A percentile compares a stretch with the other conserved stretches of the same genome.
phyloP scores from a whole-genome alignment of 1,284 basidiomycete species.

The Neolentinus lepideus region DNA sequence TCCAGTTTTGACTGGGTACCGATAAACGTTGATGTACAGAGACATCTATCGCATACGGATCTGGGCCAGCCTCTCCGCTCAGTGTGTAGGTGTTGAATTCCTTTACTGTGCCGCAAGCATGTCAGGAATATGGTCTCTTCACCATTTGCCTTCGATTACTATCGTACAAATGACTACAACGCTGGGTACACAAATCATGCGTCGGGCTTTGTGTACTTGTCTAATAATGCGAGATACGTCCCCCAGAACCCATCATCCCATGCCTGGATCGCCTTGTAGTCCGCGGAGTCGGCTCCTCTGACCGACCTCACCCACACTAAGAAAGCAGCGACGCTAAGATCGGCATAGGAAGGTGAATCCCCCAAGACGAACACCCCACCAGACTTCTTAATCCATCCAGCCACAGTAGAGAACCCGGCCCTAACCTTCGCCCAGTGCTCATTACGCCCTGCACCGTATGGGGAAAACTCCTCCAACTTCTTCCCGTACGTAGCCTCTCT shows the following conservation, averaged over 20 bases:
- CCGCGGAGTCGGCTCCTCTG: conserved; percentile 5
- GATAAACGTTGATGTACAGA: too few relatives aligned
- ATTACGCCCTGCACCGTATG: background rate
- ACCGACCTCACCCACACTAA: conserved; percentile 6
- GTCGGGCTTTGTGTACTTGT: conserved; percentile 2
- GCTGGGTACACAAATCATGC: conserved; percentile 6
- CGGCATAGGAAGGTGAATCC: conserved; percentile 5
- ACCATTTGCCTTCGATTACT: background rate
- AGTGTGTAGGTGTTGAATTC: too few relatives aligned
- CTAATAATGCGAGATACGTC: conserved; percentile 5
- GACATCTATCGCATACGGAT: too few relatives aligned
- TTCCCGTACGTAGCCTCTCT: background rate
- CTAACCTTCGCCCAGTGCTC: background rate
- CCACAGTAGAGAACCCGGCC: background rate
- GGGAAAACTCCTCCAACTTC: conserved; percentile 2
- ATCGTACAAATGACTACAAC: background rate
- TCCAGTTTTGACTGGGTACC: too few relatives aligned
- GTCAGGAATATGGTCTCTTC: too few relatives aligned
- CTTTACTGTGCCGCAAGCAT: too few relatives aligned
- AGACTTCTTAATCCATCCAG: conserved; percentile 1
- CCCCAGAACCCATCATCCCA: conserved; percentile 9
- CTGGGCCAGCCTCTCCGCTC: too few relatives aligned
- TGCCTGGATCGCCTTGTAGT: conserved; percentile 5
- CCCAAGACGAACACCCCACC: conserved; percentile 1
- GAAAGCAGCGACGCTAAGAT: conserved; percentile 4